Evolutionary conservation across 768 basidiomycete genomes (phyloP), one percentile per base, ranked within the genome.

Genomic region (Tubosaeta brunneosetosa): DNA sequence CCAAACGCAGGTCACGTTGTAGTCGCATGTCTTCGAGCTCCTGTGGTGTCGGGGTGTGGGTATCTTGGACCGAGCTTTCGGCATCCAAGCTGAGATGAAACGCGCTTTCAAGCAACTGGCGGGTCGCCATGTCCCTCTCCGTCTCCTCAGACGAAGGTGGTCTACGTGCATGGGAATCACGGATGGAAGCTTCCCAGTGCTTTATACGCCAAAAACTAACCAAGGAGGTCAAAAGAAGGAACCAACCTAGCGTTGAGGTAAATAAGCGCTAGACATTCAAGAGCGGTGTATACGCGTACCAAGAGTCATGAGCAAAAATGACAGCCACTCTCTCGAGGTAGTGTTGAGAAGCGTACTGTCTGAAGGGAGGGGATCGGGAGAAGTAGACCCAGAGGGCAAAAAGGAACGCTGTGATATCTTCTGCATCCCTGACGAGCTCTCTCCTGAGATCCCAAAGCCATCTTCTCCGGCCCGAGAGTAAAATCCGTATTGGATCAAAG

Each of bases 301-400:
- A 91, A 94, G 61, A 1, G 87, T 90, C 88, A 98, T 95, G 64
- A 97, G 79, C 50, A 94, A 68, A 73, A 97, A 93, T 2, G 92
- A 85, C 41, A 97, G 69, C 91, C 91, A 97, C 55, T 95, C 93
- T 56, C 79, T 83, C 7, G 91, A 84, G 1, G 80, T 67, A 3
- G 80, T 58, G 2, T 65, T 72, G 17, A 77, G 58, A 27, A 61
- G 53, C 0, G 44, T 16, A 52, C 46, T 52, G 8, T 63, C 57
- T 29, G 51, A 9, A 12, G 55, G 52, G 7, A 53, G 27, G 5
- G 55, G 56, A 41, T 68, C 69, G 19, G 70, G 56, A 22, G 61
- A 51, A 49, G 59, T 55, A 44, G 64, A 61, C 19, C 51, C 65
- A n/a, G 62, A 52, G 27, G 59, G 48, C 34, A 59, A 55, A 31